Base-by-base conservation (phyloP, 1,284 basidiomycete genomes). In the Cryptococcus floricola region DNA sequence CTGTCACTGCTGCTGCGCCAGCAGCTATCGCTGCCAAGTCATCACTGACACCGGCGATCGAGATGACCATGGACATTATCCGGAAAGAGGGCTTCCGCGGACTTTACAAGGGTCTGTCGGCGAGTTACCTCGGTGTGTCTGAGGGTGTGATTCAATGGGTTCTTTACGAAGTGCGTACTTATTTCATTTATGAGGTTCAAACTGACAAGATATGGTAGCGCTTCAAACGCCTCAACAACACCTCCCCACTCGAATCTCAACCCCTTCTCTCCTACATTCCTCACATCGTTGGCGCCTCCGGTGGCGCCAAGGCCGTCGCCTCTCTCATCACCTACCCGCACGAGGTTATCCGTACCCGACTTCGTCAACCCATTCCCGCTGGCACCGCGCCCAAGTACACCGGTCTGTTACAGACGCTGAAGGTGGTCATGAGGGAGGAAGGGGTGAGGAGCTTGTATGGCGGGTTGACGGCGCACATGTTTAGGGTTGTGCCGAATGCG, bases 101-200 rank as follows among this genome's bases (percentile, higher is more conserved):
- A 0, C 88, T 98, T 63, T 98, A 99, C 78, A 91, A 92, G 74
- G 96, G 96, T 3, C 79, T 99, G 47, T 91, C 87, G 61, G 96
- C 96, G 49, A 92, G 88, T 65, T 94, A 97, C 75, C 81, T 99
- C 16, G 96, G 96, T 34, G 95, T 98, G 7, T 90, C 92, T 16
- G 96, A 99, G 76, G 89, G 89, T 4, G 94, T 94, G 19, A 98
- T 98, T 54, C 95, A 98, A 68, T 99, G 96, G 96, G 89, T 90
- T 19, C 79, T 99, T 12, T 98, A 99, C 74, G 96, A 98, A 64
- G 73, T 75, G 50, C 61, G 69, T 58, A 23, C 19, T 52, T 42
- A 34, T 48, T 5, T 3, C 3, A 13, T 5, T 50, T n/a, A 14
- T 43, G 10, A 51, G 5, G 12, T 18, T n/a, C 14, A 16, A n/a